These are phyloP conservation scores for Trichosporon sp. DNA, from an alignment of 1,284 basidiomycete species.

Conservation along the genomic window DNA sequence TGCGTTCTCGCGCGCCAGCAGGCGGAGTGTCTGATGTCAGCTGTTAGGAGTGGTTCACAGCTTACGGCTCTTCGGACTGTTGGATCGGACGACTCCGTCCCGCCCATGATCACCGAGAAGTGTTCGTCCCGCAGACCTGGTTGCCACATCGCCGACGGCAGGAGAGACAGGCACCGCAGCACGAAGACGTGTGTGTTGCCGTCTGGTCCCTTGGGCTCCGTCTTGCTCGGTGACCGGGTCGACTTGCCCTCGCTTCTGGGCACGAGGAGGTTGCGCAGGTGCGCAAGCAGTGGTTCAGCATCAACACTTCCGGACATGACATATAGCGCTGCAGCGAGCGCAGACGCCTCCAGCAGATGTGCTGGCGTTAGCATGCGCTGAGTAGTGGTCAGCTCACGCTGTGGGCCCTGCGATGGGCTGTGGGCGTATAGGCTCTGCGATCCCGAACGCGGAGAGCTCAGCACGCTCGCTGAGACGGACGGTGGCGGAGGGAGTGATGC, in stretches of 20 bases:
- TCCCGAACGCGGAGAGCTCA: neutral
- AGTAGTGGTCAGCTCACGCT: constrained; percentile 1
- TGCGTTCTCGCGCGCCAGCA: constrained; percentile 30
- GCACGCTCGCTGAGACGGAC: neutral
- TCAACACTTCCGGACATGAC: constrained; percentile 17
- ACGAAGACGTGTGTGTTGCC: constrained; percentile 47
- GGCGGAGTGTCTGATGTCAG: constrained; percentile 40
- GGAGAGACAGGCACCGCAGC: constrained; percentile 41
- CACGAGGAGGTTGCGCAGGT: constrained; percentile 26
- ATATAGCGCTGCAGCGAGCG: constrained; percentile 18
- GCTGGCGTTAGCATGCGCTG: constrained; percentile 23
- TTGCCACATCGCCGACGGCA: constrained; percentile 41
- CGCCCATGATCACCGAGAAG: constrained; percentile 51
- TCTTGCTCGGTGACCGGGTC: constrained; percentile 14
- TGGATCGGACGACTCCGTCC: constrained; percentile 44
- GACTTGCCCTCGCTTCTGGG: constrained; percentile 27
- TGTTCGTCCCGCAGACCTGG: constrained; percentile 40
- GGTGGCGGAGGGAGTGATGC: neutral
- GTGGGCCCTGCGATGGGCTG: constrained; percentile 14
- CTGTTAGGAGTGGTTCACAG: neutral
- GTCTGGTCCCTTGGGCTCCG: neutral
- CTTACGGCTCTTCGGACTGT: constrained; percentile 46
- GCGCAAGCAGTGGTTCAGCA: constrained; percentile 20
- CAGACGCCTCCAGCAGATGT: constrained; percentile 24
- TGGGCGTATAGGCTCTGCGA: constrained; percentile 1